Evolutionary conservation across 2,329 filamentous ascomycete genomes (phyloP), one percentile per base, ranked within the genome.

Genomic region (Amylocarpus encephaloides): DNA sequence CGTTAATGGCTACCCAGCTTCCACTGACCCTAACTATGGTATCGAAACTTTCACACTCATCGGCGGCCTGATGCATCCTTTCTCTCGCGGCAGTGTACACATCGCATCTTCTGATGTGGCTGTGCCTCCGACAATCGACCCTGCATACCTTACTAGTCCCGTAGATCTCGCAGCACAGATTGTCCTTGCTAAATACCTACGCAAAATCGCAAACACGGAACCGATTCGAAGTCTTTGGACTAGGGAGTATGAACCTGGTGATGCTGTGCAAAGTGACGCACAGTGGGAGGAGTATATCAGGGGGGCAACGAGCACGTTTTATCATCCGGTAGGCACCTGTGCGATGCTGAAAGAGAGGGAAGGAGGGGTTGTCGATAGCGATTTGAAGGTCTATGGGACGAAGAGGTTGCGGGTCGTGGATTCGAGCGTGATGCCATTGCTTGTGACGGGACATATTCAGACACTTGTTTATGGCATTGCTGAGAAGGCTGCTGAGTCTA

Each of bases 41-140:
- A 46, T 49, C 3, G 52, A 51, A 11, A 57, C 54, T 43, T 58
- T 59, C 44, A 48, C 57, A 1, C 65, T 77, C 44, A 73, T 74
- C 46, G 70, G 73, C 1, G 75, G 75, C 50, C 72, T 80, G 22
- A 76, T 77, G 55, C 82, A 72, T 52, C 67, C 81, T 0, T 76
- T 80, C 61, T 77, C 75, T 3, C 73, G 77, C 0, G 81, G 81
- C 1, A 71, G 69, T 34, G 74, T 80, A 40, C 80, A 84, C 65
- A 78, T 83, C 55, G 64, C 64, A 12, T 66, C 68, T 1, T 48
- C 67, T 0, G 64, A 71, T 15, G 58, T 70, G 9, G 58, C 64
- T 3, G 67, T 67, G 2, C 55, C 64, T 9, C 71, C 74, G 0
- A 64, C 71, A 16, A 79, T 80, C 59, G 72, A 81, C 51, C 74